Base-by-base conservation (phyloP, 2,329 filamentous ascomycete genomes). In the Westerdykella ornata region DNA sequence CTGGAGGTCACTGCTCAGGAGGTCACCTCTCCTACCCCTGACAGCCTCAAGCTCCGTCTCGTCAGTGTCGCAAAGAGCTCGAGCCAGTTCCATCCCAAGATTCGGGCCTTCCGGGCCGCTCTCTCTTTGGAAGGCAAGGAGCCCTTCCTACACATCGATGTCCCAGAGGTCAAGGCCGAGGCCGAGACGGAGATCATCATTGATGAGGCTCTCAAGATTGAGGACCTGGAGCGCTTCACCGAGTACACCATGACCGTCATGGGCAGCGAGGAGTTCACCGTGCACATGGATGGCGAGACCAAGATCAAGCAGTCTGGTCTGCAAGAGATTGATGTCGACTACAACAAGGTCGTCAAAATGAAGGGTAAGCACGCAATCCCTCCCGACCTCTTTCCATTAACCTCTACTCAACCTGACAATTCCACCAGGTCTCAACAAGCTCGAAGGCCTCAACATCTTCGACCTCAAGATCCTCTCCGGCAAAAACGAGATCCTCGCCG, bases 321-420 rank as follows among this genome's bases (percentile, higher is more conserved):
- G 34, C 75, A 73, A 0, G 68, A 64, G 33, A 73, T 68, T 4
- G 66, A 57, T 1, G 71, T 81, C 16, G 63, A 74, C 31, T 81
- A 78, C 56, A 71, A 80, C 58, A 72, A 79, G 52, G 68, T 70
- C 2, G 65, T 74, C n/a, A 69, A 66, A n/a, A 72, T 79, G 68
- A 77, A 74, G 54, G 76, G 77, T 78, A 53, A 17, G 57, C 50
- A 22, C 17, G 57, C 50, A 22, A 17, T 12, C 11, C 14, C 1
- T 1, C 20, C 18, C 14, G 16, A 12, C 6, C 31, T 7, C 16
- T 9, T 5, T 32, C 15, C 20, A 19, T 35, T 36, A 34, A n/a
- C 34, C 41, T 8, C 7, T 7, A 9, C 12, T 11, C 22, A 26
- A 26, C 12, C 22, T 26, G 12, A 26, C 22, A 37, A 38, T 14